A percentile compares a stretch with the other conserved stretches of the same genome.
Evolutionary conservation across 164 flowering plant species (phyloP).

Genomic region (Vitis rotundifolia): DNA sequence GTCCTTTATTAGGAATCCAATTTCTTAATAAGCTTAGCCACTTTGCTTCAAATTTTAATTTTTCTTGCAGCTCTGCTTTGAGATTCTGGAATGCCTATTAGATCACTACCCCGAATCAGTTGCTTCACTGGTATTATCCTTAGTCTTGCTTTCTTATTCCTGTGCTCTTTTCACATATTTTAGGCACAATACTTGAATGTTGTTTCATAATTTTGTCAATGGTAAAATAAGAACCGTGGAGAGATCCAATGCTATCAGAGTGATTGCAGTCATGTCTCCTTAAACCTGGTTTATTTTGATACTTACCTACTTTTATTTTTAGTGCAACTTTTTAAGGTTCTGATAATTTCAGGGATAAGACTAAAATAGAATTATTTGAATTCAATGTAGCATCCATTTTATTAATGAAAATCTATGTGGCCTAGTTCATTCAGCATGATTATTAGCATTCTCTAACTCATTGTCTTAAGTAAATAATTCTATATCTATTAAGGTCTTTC

Average conservation of each 20-base stretch:
- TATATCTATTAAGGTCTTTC: too few relatives aligned
- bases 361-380: not conserved
- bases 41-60: constrained; percentile 4
- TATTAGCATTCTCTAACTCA: not conserved
- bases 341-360: not conserved
- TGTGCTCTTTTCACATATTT: not conserved
- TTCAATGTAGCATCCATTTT: not conserved
- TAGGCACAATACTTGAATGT: not conserved
- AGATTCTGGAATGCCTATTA: constrained; percentile 72
- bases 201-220: not conserved
- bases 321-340: not conserved
- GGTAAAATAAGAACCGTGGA: not conserved
- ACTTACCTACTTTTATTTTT: not conserved
- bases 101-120: constrained; percentile 50
- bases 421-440: not conserved
- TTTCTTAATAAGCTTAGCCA: not conserved
- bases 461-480: not conserved
- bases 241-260: not conserved
- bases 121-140: constrained; percentile 51
- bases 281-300: not conserved
- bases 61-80: constrained; percentile 80
- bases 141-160: not conserved
- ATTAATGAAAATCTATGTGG: not conserved
- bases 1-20: too few relatives aligned
- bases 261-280: not conserved